A percentile compares a stretch with the other conserved stretches of the same genome.
These are phyloP conservation scores for Geotrichum macrosporum DNA, from an alignment of 1,139 yeast species.

Conservation along the genomic window DNA sequence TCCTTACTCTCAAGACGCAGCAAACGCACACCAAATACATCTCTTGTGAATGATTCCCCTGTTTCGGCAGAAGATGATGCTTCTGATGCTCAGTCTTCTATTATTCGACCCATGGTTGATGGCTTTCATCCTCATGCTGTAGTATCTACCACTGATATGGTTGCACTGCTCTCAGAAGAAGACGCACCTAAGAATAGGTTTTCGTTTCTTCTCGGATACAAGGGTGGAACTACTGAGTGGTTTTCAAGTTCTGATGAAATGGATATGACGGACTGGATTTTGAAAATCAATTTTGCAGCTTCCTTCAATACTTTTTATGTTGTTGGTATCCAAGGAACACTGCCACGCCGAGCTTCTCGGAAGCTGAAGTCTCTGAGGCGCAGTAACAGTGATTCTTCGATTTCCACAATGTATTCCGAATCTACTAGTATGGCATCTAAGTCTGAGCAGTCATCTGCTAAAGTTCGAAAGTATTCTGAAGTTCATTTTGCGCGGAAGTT, in stretches of 20 bases:
- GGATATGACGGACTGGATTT: constrained; percentile 54
- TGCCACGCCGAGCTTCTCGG: neutral
- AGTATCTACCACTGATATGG: constrained; percentile 38
- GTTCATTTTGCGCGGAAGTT: constrained; percentile 18
- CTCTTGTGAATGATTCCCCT: neutral
- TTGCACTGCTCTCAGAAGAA: constrained; percentile 30
- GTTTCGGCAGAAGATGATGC: neutral
- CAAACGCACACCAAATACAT: neutral
- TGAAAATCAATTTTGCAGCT: constrained; percentile 51
- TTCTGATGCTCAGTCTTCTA: constrained; percentile 2
- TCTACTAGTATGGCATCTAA: neutral
- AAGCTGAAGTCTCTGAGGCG: constrained; percentile 6
- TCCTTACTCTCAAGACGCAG: neutral
- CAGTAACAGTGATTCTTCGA: constrained; percentile 9
- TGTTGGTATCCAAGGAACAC: constrained; percentile 5
- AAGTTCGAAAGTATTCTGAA: constrained; percentile 4
- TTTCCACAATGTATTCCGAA: constrained; percentile 2
- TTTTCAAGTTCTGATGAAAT: constrained; percentile 35
- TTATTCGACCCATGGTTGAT: constrained; percentile 38
- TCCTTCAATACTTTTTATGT: constrained; percentile 42
- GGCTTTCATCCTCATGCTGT: constrained; percentile 40
- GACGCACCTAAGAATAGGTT: constrained; percentile 23
- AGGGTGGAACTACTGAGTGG: constrained; percentile 39
- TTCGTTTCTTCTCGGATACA: constrained; percentile 34
- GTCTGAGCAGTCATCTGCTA: neutral